Evolutionary conservation across 306 rosid species (phyloP), one percentile per base, ranked within the genome.

Genomic region (Vigna mungo): DNA sequence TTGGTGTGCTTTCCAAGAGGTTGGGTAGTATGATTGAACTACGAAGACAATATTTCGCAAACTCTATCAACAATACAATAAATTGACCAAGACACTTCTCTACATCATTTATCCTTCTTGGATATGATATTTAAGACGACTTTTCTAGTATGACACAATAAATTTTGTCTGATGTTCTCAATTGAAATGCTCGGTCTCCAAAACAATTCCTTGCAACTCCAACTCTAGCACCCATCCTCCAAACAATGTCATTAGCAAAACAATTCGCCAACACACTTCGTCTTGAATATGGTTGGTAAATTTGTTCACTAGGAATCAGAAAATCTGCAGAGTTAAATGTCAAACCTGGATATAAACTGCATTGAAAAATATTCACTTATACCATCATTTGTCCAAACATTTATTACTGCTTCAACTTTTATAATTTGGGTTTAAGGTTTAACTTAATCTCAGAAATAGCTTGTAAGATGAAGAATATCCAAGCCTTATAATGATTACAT

Each of bases 11-110:
- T 78, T 47, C 60, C 17, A 63, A 27, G 66, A 72, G 52, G 14
- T 72, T 15, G 44, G 21, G 55, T 58, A 75, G 37, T 63, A 49
- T n/a, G 44, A 27, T 78, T 65, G 65, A 64, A 71, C 25, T 51
- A 15, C 18, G 36, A 71, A 63, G 58, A 49, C 36, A 7, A 21
- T 21, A 47, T 16, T 34, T 72, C 69, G 44, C 53, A 64, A 56
- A 80, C 43, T 64, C 37, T 61, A 43, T 70, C 43, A 21, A 20
- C 12, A 32, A 71, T 46, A 43, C 25, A 53, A 59, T 27, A 27
- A 59, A 59, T 27, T 27, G 11, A 53, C 43, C 60, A 18, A 58
- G 48, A 18, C 71, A 61, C 61, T 62, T 48, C 49, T 23, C 23
- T 36, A 39, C 68, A 41, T 27, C 78, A 59, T 16, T 51, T 66